These are phyloP conservation scores for Boechera divaricarpa DNA, from an alignment of 345 rosid species.

Conservation along the genomic window DNA sequence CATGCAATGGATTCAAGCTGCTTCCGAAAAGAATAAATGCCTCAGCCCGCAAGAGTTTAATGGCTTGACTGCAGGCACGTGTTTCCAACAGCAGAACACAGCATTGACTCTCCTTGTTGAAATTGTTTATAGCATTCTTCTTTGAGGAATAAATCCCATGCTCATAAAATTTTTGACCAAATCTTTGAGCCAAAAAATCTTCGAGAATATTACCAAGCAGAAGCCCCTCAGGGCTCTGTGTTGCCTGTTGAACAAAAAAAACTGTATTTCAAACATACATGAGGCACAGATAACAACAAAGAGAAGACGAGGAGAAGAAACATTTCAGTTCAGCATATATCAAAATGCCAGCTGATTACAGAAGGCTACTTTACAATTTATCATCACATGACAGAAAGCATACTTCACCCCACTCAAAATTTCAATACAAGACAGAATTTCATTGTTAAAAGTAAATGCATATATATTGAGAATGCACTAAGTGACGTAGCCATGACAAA, in stretches of 20 bases:
- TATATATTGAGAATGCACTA: slow-evolving; percentile 17
- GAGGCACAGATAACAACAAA: slow-evolving; percentile 8
- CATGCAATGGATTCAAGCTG: slow-evolving; percentile 77
- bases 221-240: slow-evolving; percentile 58
- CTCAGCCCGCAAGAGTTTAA: slow-evolving; percentile 75
- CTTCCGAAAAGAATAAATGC: slow-evolving; percentile 76
- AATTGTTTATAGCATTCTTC: slow-evolving; percentile 64
- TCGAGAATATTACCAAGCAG: slow-evolving; percentile 83
- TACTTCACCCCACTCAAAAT: slow-evolving; percentile 17
- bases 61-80: slow-evolving; percentile 74
- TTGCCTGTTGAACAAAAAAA: slow-evolving; percentile 52
- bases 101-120: slow-evolving; percentile 70
- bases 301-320: slow-evolving; percentile 16
- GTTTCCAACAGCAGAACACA: slow-evolving; percentile 85
- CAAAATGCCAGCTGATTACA: slow-evolving; percentile 11
- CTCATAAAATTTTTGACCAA: slow-evolving; percentile 87
- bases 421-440: slow-evolving; percentile 19
- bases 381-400: slow-evolving; percentile 31
- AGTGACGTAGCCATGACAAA: slow-evolving; percentile 21
- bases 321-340: slow-evolving; percentile 13
- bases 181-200: slow-evolving; percentile 71
- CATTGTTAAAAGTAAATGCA: slow-evolving; percentile 16
- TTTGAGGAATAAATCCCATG: slow-evolving; percentile 56
- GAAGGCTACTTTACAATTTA: slow-evolving; percentile 25
- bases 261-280: slow-evolving; percentile 28